These are phyloP conservation scores for Yamadazyma ubonensis DNA, from an alignment of 805 yeast species.

Conservation along the genomic window DNA sequence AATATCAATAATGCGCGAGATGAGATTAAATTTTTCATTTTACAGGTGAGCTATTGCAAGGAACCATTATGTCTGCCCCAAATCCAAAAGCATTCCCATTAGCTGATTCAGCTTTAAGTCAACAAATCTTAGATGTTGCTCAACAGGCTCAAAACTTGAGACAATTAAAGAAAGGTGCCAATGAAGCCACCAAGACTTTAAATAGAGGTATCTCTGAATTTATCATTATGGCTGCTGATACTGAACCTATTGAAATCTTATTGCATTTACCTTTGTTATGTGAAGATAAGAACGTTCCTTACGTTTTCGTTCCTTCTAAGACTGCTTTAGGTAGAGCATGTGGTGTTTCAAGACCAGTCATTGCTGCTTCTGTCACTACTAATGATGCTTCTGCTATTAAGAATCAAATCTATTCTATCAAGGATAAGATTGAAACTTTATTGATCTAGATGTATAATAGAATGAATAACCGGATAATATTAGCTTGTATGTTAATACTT, in stretches of 20 bases:
- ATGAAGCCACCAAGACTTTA: slow-evolving; percentile 98
- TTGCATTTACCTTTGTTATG: slow-evolving; percentile 96
- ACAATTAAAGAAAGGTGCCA: slow-evolving; percentile 99
- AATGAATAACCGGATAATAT: slow-evolving; percentile 4
- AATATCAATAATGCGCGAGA: neutral
- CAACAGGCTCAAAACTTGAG: slow-evolving; percentile 98
- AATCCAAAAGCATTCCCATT: slow-evolving; percentile 99
- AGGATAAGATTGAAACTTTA: slow-evolving; percentile 98
- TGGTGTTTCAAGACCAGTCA: slow-evolving; percentile 99
- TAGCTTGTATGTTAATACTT: neutral
- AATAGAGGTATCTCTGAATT: slow-evolving; percentile 99
- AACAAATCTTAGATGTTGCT: slow-evolving; percentile 95
- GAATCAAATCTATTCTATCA: slow-evolving; percentile 94
- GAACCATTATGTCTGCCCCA: slow-evolving; percentile 78
- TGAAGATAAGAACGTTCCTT: slow-evolving; percentile 99
- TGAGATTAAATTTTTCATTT: slow-evolving; percentile 11
- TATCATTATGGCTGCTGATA: slow-evolving; percentile 99
- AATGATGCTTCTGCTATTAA: slow-evolving; percentile 97
- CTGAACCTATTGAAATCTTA: slow-evolving; percentile 98
- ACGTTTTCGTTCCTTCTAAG: slow-evolving; percentile 98
- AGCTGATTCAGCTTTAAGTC: slow-evolving; percentile 93
- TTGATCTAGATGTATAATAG: slow-evolving; percentile 48
- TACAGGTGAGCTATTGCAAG: slow-evolving; percentile 51
- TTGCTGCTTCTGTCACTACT: slow-evolving; percentile 97
- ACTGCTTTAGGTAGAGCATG: slow-evolving; percentile 99